Evolutionary conservation across 1,284 basidiomycete species (phyloP).

Genomic region (Heterobasidion irregulare): DNA sequence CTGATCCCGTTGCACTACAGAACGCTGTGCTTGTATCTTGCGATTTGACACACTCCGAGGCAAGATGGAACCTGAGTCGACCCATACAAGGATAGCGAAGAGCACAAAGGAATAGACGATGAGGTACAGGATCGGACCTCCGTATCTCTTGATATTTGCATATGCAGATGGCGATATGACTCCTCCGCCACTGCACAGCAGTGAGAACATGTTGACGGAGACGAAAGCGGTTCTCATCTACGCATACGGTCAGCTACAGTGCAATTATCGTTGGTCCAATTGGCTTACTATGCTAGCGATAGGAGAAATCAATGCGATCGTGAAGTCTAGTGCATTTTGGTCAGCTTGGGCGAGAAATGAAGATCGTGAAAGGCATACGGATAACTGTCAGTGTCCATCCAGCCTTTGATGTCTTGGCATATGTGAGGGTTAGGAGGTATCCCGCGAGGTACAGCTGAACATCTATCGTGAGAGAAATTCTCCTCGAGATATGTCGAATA

Average conservation of each 20-base stretch:
- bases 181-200: conserved; percentile 58
- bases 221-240: conserved; percentile 60
- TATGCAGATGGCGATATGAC: conserved; percentile 38
- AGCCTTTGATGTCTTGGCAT: conserved; percentile 53
- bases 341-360: not conserved
- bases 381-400: conserved; percentile 48
- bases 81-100: conserved; percentile 49
- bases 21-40: not conserved
- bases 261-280: conserved; percentile 17
- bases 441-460: conserved; percentile 53
- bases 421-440: conserved; percentile 65
- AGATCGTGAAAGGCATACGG: conserved; percentile 22
- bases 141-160: conserved; percentile 51
- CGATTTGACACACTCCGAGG: conserved; percentile 15
- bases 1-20: not conserved
- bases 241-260: not conserved
- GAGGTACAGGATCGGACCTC: conserved; percentile 72
- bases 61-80: conserved; percentile 49
- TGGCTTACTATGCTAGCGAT: conserved; percentile 53
- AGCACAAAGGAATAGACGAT: conserved; percentile 47
- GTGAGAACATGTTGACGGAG: conserved; percentile 69
- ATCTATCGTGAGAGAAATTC: not conserved
- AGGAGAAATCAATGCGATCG: conserved; percentile 58
- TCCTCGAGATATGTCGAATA: not conserved
- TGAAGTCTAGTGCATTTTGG: conserved; percentile 39